These are phyloP conservation scores for Colletotrichum shisoi DNA, from an alignment of 2,329 filamentous ascomycete species.

Conservation along the genomic window DNA sequence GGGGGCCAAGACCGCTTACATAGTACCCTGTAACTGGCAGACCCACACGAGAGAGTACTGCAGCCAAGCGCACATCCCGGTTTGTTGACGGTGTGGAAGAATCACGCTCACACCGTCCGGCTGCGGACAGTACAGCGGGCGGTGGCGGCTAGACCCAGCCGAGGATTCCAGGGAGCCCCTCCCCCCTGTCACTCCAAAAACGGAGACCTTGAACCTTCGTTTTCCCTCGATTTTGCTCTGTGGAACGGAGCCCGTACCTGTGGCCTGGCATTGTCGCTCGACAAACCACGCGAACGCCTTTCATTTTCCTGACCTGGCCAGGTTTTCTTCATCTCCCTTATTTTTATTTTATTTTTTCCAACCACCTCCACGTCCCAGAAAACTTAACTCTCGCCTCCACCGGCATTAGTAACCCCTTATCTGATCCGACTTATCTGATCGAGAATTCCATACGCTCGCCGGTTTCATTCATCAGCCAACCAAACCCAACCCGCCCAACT, in stretches of 20 bases:
- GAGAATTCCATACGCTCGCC: slow-evolving; percentile 22
- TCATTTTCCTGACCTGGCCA: slow-evolving; percentile 2
- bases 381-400: slow-evolving; percentile 13
- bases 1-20: slow-evolving; percentile 8
- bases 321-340: background rate
- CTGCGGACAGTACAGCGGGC: slow-evolving; percentile 14
- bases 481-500: background rate
- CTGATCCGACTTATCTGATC: slow-evolving; percentile 38
- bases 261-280: slow-evolving; percentile 1
- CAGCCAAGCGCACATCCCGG: slow-evolving; percentile 1
- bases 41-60: background rate
- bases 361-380: slow-evolving; percentile 24
- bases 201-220: slow-evolving; percentile 25
- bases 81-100: background rate
- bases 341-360: slow-evolving; percentile 23
- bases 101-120: slow-evolving; percentile 15
- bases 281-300: slow-evolving; percentile 6
- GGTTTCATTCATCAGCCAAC: slow-evolving; percentile 25
- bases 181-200: slow-evolving; percentile 21
- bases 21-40: too few relatives aligned
- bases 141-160: slow-evolving; percentile 28
- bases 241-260: slow-evolving; percentile 12
- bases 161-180: background rate
- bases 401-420: slow-evolving; percentile 31
- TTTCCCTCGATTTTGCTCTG: slow-evolving; percentile 24